Percentiles rank a stretch among this genome's conserved stretches.
phyloP scores from a whole-genome alignment of 306 rosid species.

The Lotus japonicus region DNA sequence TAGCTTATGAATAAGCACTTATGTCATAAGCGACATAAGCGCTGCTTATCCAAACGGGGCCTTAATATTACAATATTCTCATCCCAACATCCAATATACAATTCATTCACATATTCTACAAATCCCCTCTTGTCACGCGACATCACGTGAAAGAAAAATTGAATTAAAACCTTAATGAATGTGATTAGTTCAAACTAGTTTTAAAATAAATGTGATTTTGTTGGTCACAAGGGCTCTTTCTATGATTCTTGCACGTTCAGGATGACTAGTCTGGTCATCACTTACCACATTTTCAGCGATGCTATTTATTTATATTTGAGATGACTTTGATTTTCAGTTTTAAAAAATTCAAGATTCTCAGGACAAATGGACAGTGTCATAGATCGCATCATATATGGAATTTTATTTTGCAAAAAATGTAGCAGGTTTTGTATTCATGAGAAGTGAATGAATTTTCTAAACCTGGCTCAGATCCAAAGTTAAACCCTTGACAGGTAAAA shows the following conservation, averaged over 20 bases:
- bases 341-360: constrained; percentile 24
- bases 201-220: constrained; percentile 4
- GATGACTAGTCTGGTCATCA: background rate
- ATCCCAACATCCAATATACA: constrained; percentile 3
- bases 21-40: no score
- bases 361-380: constrained; percentile 39
- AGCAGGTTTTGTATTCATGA: constrained; percentile 25
- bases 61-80: no score
- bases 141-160: constrained; percentile 41
- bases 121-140: constrained; percentile 35
- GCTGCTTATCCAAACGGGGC: no score
- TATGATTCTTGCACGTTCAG: constrained; percentile 4
- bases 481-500: constrained; percentile 10
- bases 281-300: background rate
- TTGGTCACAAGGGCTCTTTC: constrained; percentile 7
- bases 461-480: constrained; percentile 36
- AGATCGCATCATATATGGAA: constrained; percentile 30
- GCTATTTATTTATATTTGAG: background rate
- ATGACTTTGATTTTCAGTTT: background rate
- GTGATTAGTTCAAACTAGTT: background rate
- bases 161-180: background rate
- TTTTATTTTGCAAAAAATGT: constrained; percentile 18
- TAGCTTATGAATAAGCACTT: no score
- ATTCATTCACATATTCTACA: constrained; percentile 26
- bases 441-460: constrained; percentile 14